Percentiles rank a stretch among this genome's conserved stretches.
phyloP scores from a whole-genome alignment of 192 early-diverging fungal genomes.

The Pilaira anomala region DNA sequence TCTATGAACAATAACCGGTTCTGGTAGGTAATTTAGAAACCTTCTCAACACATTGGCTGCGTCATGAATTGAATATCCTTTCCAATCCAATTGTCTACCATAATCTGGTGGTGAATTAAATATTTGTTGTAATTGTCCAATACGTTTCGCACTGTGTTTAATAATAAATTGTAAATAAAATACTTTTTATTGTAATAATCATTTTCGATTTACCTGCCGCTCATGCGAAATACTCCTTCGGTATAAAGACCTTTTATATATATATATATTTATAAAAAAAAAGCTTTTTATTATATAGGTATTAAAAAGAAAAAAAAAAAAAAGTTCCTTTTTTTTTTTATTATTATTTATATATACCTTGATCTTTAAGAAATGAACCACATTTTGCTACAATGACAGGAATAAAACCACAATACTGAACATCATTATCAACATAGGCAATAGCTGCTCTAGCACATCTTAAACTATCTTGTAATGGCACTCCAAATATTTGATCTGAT shows the following conservation, averaged over 20 bases:
- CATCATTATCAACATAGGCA: constrained; percentile 34
- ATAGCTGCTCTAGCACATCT: constrained; percentile 27
- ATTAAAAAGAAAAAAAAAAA: no score
- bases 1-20: constrained; percentile 63
- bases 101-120: constrained; percentile 66
- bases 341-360: constrained; percentile 30
- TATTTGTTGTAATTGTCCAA: constrained; percentile 60
- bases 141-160: constrained; percentile 59
- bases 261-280: background rate
- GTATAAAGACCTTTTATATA: constrained; percentile 44
- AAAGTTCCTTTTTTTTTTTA: no score
- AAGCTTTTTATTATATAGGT: background rate
- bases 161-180: background rate
- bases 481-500: constrained; percentile 29
- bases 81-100: constrained; percentile 61
- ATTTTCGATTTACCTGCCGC: constrained; percentile 43
- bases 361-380: constrained; percentile 38
- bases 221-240: constrained; percentile 71
- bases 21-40: constrained; percentile 68
- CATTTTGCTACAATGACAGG: constrained; percentile 41
- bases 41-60: constrained; percentile 68
- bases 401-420: constrained; percentile 34
- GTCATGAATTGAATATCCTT: constrained; percentile 72
- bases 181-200: background rate
- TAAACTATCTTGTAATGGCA: constrained; percentile 26